Evolutionary conservation across 306 rosid genomes (phyloP), one percentile per base, ranked within the genome.

Genomic region (Amphicarpaea edgeworthii): DNA sequence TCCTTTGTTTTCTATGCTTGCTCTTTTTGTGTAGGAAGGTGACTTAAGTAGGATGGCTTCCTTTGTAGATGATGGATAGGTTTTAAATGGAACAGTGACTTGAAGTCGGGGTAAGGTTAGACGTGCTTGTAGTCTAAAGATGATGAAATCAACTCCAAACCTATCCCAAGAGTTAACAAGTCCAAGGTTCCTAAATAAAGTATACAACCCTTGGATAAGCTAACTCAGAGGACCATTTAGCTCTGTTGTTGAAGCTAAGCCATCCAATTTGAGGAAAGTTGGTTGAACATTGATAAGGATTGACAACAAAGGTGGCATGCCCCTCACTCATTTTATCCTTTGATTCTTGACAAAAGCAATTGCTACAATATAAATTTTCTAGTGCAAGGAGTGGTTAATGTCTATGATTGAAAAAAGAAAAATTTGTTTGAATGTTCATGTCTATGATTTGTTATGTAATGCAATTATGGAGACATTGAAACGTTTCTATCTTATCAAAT

Each of bases 31-130:
- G 73, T 76, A 87, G 95, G 97, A 89, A 20, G 66, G 80, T 65
- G 86, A 80, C 38, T 59, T 85, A 80, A 77, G 83, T 24, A 85
- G 87, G 69, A 53, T 86, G 55, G 71, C 87, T 75, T 91, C 91
- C 28, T 87, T 89, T 24, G 82, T 84, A 50, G 85, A 84, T 12
- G 88, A 79, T 70, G 91, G 86, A 62, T 93, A 91, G 86, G 78
- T 89, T 75, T 73, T 89, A 5, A 90, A 89, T 73, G 93, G 82
- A 61, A 79, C 88, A 15, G 23, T 86, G 6, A 89, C 92, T 3
- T 68, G 88, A 81, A 80, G 97, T 84, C 86, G 94, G n/a, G 94
- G 91, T 1, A 93, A 91, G 91, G 63, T 89, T 45, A 78, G 77
- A 55, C 89, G 61, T 26, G 77, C 81, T n/a, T 80, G 85, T 87